A percentile compares a stretch with the other conserved stretches of the same genome.
phyloP scores from a whole-genome alignment of 176 grass and related monocot genomes.

The Oryza longistaminata region DNA sequence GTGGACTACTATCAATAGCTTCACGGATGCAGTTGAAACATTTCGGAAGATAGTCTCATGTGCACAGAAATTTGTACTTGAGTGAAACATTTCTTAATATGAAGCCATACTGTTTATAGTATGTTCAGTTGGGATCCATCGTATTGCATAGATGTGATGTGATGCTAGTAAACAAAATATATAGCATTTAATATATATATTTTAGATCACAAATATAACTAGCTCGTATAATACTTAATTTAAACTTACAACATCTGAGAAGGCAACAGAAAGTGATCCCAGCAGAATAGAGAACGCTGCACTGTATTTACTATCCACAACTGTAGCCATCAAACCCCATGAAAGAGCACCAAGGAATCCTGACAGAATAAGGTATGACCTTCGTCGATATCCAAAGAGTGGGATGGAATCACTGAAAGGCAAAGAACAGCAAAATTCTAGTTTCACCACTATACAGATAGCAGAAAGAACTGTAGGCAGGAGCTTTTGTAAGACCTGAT shows the following conservation, averaged over 20 bases:
- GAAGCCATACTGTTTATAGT: not conserved
- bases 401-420: slow-evolving; percentile 95
- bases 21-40: slow-evolving; percentile 16
- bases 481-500: slow-evolving; percentile 64
- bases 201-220: slow-evolving; percentile 13
- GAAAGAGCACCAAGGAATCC: slow-evolving; percentile 97
- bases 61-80: not conserved
- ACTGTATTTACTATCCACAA: slow-evolving; percentile 91
- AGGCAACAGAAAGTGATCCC: slow-evolving; percentile 98
- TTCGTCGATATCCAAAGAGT: slow-evolving; percentile 94
- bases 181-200: not conserved
- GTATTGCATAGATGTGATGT: not conserved
- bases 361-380: slow-evolving; percentile 93
- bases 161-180: not conserved
- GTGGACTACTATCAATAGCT: slow-evolving; percentile 9
- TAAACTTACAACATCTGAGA: slow-evolving; percentile 94
- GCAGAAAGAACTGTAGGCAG: slow-evolving; percentile 17
- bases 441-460: slow-evolving; percentile 16
- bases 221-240: slow-evolving; percentile 14
- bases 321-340: slow-evolving; percentile 86
- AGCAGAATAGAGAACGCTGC: slow-evolving; percentile 85
- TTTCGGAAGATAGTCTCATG: slow-evolving; percentile 3
- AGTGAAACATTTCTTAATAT: not conserved
- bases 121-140: not conserved
- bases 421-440: slow-evolving; percentile 30